A percentile compares a stretch with the other conserved stretches of the same genome.
phyloP scores from a whole-genome alignment of 2,329 filamentous ascomycete genomes.

The Trichoderma sp. region DNA sequence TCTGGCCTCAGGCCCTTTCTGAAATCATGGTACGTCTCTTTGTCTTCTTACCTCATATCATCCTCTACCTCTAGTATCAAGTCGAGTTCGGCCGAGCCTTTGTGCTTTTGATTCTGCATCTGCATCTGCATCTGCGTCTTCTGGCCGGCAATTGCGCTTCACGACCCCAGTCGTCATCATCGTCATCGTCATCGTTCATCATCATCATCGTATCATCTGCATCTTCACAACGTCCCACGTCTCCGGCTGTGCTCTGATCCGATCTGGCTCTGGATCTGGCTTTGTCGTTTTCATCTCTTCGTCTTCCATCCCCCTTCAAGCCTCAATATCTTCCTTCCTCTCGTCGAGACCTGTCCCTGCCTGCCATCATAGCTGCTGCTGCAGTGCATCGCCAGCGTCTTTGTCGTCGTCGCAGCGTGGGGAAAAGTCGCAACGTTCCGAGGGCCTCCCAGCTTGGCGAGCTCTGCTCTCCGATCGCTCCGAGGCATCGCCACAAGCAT shows the following conservation, averaged over 20 bases:
- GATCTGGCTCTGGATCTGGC: neutral
- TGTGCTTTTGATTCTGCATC: neutral
- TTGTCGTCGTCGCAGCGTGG: neutral
- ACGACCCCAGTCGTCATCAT: slow-evolving; percentile 2
- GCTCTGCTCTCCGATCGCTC: slow-evolving; percentile 10
- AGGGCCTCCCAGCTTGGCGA: neutral
- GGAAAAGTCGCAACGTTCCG: neutral
- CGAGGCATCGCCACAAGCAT: neutral
- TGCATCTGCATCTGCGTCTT: neutral
- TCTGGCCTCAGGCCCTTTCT: slow-evolving; percentile 10
- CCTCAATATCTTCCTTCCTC: neutral
- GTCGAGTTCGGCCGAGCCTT: neutral
- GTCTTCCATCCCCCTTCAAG: neutral
- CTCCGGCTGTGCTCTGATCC: neutral
- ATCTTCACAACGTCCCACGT: neutral
- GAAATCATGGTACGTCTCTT: slow-evolving; percentile 20
- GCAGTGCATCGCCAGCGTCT: neutral
- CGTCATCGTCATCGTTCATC: slow-evolving; percentile 18
- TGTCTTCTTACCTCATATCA: neutral
- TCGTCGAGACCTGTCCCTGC: neutral
- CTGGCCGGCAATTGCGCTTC: slow-evolving; percentile 6
- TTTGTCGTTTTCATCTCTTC: neutral
- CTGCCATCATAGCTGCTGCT: neutral
- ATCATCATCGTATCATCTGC: slow-evolving; percentile 9
- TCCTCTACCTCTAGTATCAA: neutral